Evolutionary conservation across 352 stramenopile genomes (phyloP).

Genomic region (Sclerospora graminicola): DNA sequence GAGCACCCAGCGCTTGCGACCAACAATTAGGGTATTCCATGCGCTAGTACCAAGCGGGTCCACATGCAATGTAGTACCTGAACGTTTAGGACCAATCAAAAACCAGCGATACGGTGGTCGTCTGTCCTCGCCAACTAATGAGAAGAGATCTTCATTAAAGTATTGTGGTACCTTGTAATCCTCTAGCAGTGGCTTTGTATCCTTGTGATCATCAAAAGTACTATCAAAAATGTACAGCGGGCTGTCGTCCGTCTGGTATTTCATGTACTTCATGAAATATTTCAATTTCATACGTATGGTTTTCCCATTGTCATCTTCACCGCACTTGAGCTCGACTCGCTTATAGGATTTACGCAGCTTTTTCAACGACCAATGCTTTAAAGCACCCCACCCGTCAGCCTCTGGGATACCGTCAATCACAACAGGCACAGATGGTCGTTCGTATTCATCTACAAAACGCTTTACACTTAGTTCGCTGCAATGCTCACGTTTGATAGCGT

Average conservation of each 20-base stretch:
- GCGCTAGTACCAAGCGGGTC: constrained; percentile 94
- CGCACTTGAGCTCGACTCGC: constrained; percentile 65
- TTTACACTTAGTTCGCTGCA: constrained; percentile 66
- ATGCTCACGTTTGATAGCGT: constrained; percentile 58
- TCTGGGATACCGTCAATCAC: constrained; percentile 81
- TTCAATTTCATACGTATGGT: constrained; percentile 78
- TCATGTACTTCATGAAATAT: constrained; percentile 69
- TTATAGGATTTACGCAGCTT: constrained; percentile 72
- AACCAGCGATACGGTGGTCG: constrained; percentile 95
- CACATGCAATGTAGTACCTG: constrained; percentile 90
- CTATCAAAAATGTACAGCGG: constrained; percentile 98
- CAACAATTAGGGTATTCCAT: constrained; percentile 93
- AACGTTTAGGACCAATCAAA: constrained; percentile 88
- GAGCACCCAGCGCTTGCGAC: constrained; percentile 95
- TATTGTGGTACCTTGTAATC: constrained; percentile 79
- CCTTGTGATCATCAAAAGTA: constrained; percentile 81
- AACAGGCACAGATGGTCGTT: constrained; percentile 56
- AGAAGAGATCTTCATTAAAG: constrained; percentile 78
- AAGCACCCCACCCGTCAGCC: constrained; percentile 56
- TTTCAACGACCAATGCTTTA: constrained; percentile 70
- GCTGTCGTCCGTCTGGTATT: constrained; percentile 75
- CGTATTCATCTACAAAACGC: constrained; percentile 81
- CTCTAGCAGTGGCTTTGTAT: constrained; percentile 59
- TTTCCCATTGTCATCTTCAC: constrained; percentile 70
- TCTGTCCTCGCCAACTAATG: constrained; percentile 64